Percentiles rank a stretch among this genome's conserved stretches.
These are phyloP conservation scores for grape (Vitis vinifera) DNA, from an alignment of 164 flowering plant species.

Conservation along the genomic window DNA sequence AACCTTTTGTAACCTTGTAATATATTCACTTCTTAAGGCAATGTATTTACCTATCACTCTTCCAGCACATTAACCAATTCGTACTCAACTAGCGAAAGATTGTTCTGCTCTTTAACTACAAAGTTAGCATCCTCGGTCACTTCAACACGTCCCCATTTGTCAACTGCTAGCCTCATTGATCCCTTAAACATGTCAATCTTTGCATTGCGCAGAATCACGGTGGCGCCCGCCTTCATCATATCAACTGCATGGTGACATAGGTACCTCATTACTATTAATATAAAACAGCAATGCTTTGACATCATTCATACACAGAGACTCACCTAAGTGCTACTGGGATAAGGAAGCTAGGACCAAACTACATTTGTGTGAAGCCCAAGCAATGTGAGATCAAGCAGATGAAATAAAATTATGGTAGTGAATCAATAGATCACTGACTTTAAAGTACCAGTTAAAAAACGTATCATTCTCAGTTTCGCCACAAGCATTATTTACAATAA, in stretches of 20 bases:
- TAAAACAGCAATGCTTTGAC: background rate
- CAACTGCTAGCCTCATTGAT: conserved; percentile 45
- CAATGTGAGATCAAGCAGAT: no score
- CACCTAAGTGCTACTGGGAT: background rate
- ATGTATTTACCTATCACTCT: conserved; percentile 1
- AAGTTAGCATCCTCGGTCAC: conserved; percentile 36
- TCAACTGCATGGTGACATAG: conserved; percentile 27
- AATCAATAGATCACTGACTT: no score
- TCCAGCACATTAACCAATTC: conserved; percentile 33
- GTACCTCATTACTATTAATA: background rate
- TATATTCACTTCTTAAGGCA: conserved; percentile 10
- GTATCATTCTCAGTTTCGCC: no score
- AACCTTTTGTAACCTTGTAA: conserved; percentile 3
- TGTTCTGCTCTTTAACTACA: conserved; percentile 31
- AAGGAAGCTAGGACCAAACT: no score
- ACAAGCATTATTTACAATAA: no score
- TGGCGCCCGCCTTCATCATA: conserved; percentile 27
- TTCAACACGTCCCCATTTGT: conserved; percentile 47
- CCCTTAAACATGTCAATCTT: conserved; percentile 46
- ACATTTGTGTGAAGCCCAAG: no score
- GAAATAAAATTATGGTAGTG: no score
- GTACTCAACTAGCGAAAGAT: conserved; percentile 38
- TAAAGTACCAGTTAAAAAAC: no score
- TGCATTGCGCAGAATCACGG: conserved; percentile 39
- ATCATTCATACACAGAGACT: background rate